Evolutionary conservation across 768 basidiomycete genomes (phyloP), one percentile per base, ranked within the genome.

Genomic region (Lyophyllum decastes): DNA sequence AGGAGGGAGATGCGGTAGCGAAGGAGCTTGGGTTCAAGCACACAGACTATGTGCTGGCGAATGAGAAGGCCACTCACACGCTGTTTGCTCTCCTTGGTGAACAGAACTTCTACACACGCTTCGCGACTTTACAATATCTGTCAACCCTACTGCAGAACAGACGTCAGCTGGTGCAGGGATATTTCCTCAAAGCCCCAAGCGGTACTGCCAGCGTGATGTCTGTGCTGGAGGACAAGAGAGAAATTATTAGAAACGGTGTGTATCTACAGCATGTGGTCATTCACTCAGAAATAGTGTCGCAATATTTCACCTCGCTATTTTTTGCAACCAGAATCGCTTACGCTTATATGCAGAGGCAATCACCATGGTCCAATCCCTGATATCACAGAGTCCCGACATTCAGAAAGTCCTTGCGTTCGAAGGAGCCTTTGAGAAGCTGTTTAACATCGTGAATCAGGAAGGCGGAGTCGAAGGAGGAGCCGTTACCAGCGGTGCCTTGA

Each of bases 401-500:
- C 96, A 98, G 68, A 98, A 98, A 73, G 87, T 98, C 27, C 85
- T 98, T 45, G 94, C 95, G 0, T 99, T 99, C 65, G 94, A 95
- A 64, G 95, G 97, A 19, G 92, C 92, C 1, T 98, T 99, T 66
- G 97, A 99, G 76, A 93, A 90, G 68, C 81, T 99, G 27, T 94
- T 98, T 75, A 87, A 87, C 54, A 94, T 92, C 48, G 83, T 98
- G 59, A 81, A 84, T 9, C 82, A 85, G 60, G 96, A 98, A 71
- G 93, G 94, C 21, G 97, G 97, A 0, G 79, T 95, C 22, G 95
- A 98, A 64, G 95, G 95, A 16, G 94, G 94, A 10, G 80, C 89
- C 54, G 88, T 92, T 43, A 86, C 92, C 0, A 88, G 91, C 62
- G 89, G 94, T 62, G 92, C 92, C n/a, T 75, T 99, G 55, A 79